A percentile compares a stretch with the other conserved stretches of the same genome.
Conservation (phyloP, 345 rosid species). For the Schrenkiella parvula region DNA sequence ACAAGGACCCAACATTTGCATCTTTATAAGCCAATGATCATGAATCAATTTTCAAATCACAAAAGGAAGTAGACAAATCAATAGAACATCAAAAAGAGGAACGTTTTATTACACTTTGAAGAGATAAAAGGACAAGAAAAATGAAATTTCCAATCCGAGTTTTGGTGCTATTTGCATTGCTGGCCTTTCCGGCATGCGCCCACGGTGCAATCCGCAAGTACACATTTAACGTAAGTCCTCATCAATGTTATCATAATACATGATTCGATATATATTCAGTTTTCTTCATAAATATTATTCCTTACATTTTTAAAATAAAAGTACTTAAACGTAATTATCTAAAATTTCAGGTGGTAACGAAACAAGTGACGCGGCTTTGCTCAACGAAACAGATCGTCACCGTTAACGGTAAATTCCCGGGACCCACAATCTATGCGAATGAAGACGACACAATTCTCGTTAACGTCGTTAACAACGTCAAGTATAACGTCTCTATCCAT, state of each 20-base stretch:
- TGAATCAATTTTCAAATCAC: conserved; percentile 28
- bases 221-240: conserved; percentile 31
- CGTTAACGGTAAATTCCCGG: conserved; percentile 76
- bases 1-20: conserved; percentile 31
- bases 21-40: conserved; percentile 32
- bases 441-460: conserved; percentile 79
- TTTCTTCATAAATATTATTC: neutral
- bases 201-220: conserved; percentile 33
- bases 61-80: conserved; percentile 11
- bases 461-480: conserved; percentile 72
- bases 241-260: neutral
- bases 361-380: conserved; percentile 31
- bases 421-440: conserved; percentile 76
- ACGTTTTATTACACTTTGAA: neutral
- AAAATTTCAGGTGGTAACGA: conserved; percentile 29
- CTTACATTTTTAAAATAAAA: too few species aligned
- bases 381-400: conserved; percentile 49
- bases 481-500: conserved; percentile 79
- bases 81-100: neutral
- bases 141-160: conserved; percentile 20
- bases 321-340: neutral
- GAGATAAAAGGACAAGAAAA: neutral
- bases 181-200: conserved; percentile 13
- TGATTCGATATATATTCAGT: neutral
- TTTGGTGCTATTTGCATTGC: conserved; percentile 19